Evolutionary conservation across 306 rosid species (phyloP), one percentile per base, ranked within the genome.

Genomic region (Phaseolus lunatus): DNA sequence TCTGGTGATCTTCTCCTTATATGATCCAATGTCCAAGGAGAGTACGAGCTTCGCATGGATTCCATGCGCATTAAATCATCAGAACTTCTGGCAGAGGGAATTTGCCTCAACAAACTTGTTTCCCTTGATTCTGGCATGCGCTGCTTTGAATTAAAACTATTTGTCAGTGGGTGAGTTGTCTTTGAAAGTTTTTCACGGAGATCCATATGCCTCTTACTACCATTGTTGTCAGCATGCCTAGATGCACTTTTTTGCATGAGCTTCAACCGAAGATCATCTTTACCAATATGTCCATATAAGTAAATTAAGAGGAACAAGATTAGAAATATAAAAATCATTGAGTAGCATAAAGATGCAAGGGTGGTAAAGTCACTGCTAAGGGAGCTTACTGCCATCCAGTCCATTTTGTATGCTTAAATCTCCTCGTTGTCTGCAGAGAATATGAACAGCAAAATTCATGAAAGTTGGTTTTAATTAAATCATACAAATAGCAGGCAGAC

Each of bases 101-200:
- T 76, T 70, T 52, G 89, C 73, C 86, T 84, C 53, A 83, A 20
- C 66, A 85, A 20, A 44, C 88, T 68, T 23, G 80, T 39, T 26
- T 89, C 92, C 78, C 87, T 87, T 70, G 84, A 82, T 74, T 88
- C 86, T 27, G 84, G 87, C 27, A 70, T 27, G 3, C 3, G 77
- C 72, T 73, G 87, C 75, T 86, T 81, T 57, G 88, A 78, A 80
- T 43, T 76, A 62, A 63, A 39, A 83, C 67, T 65, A 63, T 78
- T 70, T 12, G 72, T 5, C 0, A 75, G 57, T 61, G 64, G 87
- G 67, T 74, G 87, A 76, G 49, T 76, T 39, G 91, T 41, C 87
- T 89, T 95, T 68, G 91, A 81, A 63, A 95, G 86, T 84, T 90
- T 95, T 81, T 92, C 97, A 52, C 99, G 96, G 48, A 95, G 97